phyloP scores from a whole-genome alignment of 768 basidiomycete species.

The Boletus eberwhitei region DNA sequence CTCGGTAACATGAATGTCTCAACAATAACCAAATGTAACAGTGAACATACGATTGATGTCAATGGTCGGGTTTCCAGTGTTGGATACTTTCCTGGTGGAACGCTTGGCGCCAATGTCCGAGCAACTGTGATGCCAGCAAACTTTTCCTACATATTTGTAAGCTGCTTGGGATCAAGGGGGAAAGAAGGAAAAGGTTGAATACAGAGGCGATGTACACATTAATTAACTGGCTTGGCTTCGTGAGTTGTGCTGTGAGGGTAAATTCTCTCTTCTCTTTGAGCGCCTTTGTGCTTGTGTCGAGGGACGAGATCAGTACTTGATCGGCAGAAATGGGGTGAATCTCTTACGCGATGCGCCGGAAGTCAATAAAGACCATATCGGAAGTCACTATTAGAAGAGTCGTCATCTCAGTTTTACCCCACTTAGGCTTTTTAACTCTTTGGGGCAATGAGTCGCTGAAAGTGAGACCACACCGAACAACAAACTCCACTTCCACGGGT shows the following conservation, averaged over 20 bases:
- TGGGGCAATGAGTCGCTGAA: slow-evolving; percentile 32
- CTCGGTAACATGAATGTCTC: slow-evolving; percentile 35
- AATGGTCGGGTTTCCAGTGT: slow-evolving; percentile 70
- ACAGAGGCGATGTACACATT: slow-evolving; percentile 62
- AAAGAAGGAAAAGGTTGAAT: slow-evolving; percentile 8
- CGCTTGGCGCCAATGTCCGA: slow-evolving; percentile 53
- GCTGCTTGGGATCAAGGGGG: slow-evolving; percentile 6
- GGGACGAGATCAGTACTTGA: slow-evolving; percentile 1
- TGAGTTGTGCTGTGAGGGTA: slow-evolving; percentile 54
- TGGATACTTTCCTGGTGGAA: slow-evolving; percentile 58
- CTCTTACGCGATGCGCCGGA: slow-evolving; percentile 70
- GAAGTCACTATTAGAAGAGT: slow-evolving; percentile 73
- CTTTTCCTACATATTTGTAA: slow-evolving; percentile 51
- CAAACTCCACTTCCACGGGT: slow-evolving; percentile 56
- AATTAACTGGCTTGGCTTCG: slow-evolving; percentile 73
- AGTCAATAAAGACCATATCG: slow-evolving; percentile 72
- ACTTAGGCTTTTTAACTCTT: slow-evolving; percentile 44
- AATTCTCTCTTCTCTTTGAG: slow-evolving; percentile 61
- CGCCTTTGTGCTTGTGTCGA: slow-evolving; percentile 56
- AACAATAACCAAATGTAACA: background rate
- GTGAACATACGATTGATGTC: slow-evolving; percentile 46
- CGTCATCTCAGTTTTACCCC: slow-evolving; percentile 55
- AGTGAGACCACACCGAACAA: slow-evolving; percentile 54
- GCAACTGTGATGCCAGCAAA: slow-evolving; percentile 63
- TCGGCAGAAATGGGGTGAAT: background rate